Conservation (phyloP, 208 protist species). For the Trypanosoma caninum region DNA sequence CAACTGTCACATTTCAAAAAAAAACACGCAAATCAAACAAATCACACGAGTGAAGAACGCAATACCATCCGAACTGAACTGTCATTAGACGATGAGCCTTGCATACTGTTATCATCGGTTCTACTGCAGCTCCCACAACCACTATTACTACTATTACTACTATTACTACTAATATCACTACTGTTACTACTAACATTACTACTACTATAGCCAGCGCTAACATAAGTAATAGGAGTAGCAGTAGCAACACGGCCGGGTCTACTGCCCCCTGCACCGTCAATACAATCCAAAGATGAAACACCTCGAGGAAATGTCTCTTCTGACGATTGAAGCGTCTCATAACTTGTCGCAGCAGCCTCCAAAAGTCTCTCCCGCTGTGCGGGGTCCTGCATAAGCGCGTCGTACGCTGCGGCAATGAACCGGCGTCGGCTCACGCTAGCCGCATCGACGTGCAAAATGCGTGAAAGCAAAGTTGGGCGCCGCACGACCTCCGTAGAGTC, state of each 20-base stretch:
- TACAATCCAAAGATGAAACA: no score
- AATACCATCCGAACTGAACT: slow-evolving; percentile 11
- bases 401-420: slow-evolving; percentile 45
- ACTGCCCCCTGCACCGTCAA: no score
- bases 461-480: slow-evolving; percentile 79
- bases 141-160: neutral
- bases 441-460: slow-evolving; percentile 75
- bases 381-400: slow-evolving; percentile 21
- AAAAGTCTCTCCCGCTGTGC: slow-evolving; percentile 29
- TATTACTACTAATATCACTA: neutral
- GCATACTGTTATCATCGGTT: neutral
- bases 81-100: slow-evolving; percentile 16
- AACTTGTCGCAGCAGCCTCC: slow-evolving; percentile 28
- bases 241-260: no score
- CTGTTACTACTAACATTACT: neutral
- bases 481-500: slow-evolving; percentile 41
- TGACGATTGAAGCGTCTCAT: neutral
- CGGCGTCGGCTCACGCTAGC: slow-evolving; percentile 50
- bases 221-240: no score
- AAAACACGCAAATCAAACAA: neutral
- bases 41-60: neutral
- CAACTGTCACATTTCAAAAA: no score
- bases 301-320: no score
- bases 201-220: no score
- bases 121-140: slow-evolving; percentile 9